Evolutionary conservation across 208 protist species (phyloP), one percentile per base, ranked within the genome.

Genomic region (Angomonas ambiguus): DNA sequence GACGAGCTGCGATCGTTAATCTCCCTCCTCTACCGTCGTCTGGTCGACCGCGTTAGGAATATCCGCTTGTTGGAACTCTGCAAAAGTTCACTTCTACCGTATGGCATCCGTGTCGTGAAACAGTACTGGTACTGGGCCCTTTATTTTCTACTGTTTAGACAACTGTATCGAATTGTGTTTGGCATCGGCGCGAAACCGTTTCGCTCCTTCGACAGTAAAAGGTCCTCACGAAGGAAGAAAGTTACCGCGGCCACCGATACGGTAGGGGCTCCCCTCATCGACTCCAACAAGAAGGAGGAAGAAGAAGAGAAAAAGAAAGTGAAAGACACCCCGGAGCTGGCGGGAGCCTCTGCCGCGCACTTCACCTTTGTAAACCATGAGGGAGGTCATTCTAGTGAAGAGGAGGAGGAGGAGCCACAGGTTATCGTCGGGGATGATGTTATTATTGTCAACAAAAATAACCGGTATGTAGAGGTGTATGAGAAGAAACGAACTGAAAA

Each of bases 401-500:
- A n/a, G n/a, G n/a, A n/a, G n/a, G n/a, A n/a, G n/a, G n/a, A n/a
- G n/a, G n/a, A n/a, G n/a, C n/a, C n/a, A n/a, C n/a, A 59, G 25
- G 22, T 59, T 16, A 59, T 59, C 28, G 53, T 59, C 3, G 24
- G 53, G 6, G 53, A 59, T 16, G 53, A 59, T 31, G 25, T 59
- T 33, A 59, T 59, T 31, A 30, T 59, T 31, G 53, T 59, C 24
- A 59, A 59, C 28, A 20, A 30, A 4, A 30, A 59, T 30, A 59
- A 59, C 33, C 53, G 53, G 4, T 59, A 59, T 59, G 24, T 59
- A 2, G 53, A 59, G 34, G 25, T 59, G 5, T 59, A 59, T 59
- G 53, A 59, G 24, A 59, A 59, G 16, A 59, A 31, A 16, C 10
- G 24, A 2, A 30, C 33, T 5, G 53, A 59, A 16, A 20, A 30